Base-by-base conservation (phyloP, 140 eudicot genomes). In the Stevia rebaudiana region DNA sequence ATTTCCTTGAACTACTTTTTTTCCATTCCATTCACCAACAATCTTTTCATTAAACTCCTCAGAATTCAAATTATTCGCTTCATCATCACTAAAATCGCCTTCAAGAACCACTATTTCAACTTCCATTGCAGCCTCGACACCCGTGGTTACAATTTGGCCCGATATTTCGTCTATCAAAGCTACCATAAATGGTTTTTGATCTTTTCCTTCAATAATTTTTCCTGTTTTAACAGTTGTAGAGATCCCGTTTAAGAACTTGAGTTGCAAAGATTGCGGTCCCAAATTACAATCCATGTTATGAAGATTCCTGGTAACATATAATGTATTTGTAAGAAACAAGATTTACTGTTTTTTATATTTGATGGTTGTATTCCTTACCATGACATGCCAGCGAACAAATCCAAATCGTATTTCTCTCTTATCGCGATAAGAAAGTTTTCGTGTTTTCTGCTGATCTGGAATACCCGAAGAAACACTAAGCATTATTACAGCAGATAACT, bases 21-120 rank as follows among this genome's bases (percentile, higher is more conserved):
- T 75, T 21, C 82, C 84, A 11, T 76, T 65, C 70, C 74, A 64
- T 54, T 75, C 42, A 54, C 51, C 17, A 22, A 84, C 68, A 57
- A 87, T 75, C 19, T 71, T 79, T 15, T 17, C 48, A 6, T 76
- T 63, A 23, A 79, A 81, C 35, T 73, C 55, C 40, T 63, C 80
- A 28, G 57, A 56, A 18, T 78, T 77, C 82, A 57, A 68, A 52
- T 54, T 53, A 23, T 41, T 35, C 16, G 56, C 41, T 46, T 60
- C 79, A 13, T 52, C 77, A 62, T 56, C 57, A 50, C 24, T 47
- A 55, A 40, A 42, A 9, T 67, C 84, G 51, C 74, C 88, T 5
- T 68, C 69, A 3, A 87, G 94, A 69, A 65, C 77, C 10, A 81
- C 79, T 25, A 84, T 62, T 79, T 87, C 84, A 19, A 87, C 76